Base-by-base conservation (phyloP, 2,329 filamentous ascomycete genomes). In the Xylariales sp. region DNA sequence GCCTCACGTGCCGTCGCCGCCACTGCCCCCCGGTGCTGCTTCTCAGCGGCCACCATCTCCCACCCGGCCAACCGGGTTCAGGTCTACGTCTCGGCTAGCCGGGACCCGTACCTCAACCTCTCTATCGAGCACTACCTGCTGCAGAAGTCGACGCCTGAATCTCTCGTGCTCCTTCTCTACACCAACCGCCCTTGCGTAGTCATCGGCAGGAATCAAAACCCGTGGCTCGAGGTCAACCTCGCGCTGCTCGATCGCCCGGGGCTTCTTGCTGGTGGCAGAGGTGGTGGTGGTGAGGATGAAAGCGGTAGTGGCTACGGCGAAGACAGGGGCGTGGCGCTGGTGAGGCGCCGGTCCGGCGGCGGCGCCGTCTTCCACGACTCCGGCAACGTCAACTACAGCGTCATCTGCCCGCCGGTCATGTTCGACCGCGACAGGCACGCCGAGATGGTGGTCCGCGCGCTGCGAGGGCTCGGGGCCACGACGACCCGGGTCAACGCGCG, bases 161-260 rank as follows among this genome's bases (percentile, higher is more conserved):
- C 88, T 11, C 83, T 77, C 12, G 64, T 97, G 35, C 76, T 97
- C 2, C 85, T 97, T 40, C 76, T 96, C 35, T 98, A 97, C 66
- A 77, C 81, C 52, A 97, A 98, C 64, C 65, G 78, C 25, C 89
- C 91, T 1, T 89, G 87, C 58, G 76, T 98, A 42, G 83, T 98
- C 56, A 83, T 98, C 49, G 93, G 93, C 29, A 82, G 93, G 43
- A 98, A 98, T 60, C 93, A 98, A 67, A 98, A 98, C 60, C 93
- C 93, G 38, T 98, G 91, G 93, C 73, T 88, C 7, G 93, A 98
- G 66, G 81, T 88, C 44, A 87, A 95, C 57, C 72, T 96, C 7
- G 65, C 65, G 27, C 69, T 78, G 1, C 66, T 95, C 11, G 50
- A 33, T 39, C 50, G 35, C n/a, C 43, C 40, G 2, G 46, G 41